These are phyloP conservation scores for Ustilago loliicola DNA, from an alignment of 1,284 basidiomycete genomes.

Conservation along the genomic window DNA sequence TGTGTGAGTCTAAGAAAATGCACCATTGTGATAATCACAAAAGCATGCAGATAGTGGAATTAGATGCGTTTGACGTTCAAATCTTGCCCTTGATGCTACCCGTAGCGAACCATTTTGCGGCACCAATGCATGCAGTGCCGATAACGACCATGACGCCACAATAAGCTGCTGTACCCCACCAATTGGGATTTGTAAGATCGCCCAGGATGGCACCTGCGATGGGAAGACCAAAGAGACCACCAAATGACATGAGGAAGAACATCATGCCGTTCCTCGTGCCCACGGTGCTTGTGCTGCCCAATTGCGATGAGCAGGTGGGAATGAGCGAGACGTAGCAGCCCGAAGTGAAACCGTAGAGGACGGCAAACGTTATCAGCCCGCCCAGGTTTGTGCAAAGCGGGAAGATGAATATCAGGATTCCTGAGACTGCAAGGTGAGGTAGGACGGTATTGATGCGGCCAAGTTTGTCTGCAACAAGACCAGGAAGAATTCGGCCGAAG, in stretches of 20 bases:
- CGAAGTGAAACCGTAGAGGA: conserved; percentile 58
- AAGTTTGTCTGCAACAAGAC: conserved; percentile 66
- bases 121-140: conserved; percentile 22
- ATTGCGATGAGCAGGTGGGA: conserved; percentile 43
- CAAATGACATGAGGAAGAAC: conserved; percentile 49
- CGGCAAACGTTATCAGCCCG: conserved; percentile 39
- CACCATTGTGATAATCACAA: background rate
- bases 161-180: conserved; percentile 38
- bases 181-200: conserved; percentile 17
- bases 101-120: conserved; percentile 36
- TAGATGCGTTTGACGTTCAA: conserved; percentile 1
- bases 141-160: conserved; percentile 27
- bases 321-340: conserved; percentile 60
- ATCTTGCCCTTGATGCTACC: conserved; percentile 41
- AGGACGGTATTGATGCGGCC: conserved; percentile 70
- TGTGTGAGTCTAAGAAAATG: background rate
- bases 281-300: conserved; percentile 40
- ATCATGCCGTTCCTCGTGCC: conserved; percentile 51
- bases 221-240: conserved; percentile 45
- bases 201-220: conserved; percentile 53
- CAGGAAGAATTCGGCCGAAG: conserved; percentile 69
- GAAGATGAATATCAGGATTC: conserved; percentile 60
- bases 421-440: conserved; percentile 59
- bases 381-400: conserved; percentile 38
- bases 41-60: background rate